Evolutionary conservation across 805 yeast genomes (phyloP), one percentile per base, ranked within the genome.

Genomic region (Vanderwaltozyma verrucispora): DNA sequence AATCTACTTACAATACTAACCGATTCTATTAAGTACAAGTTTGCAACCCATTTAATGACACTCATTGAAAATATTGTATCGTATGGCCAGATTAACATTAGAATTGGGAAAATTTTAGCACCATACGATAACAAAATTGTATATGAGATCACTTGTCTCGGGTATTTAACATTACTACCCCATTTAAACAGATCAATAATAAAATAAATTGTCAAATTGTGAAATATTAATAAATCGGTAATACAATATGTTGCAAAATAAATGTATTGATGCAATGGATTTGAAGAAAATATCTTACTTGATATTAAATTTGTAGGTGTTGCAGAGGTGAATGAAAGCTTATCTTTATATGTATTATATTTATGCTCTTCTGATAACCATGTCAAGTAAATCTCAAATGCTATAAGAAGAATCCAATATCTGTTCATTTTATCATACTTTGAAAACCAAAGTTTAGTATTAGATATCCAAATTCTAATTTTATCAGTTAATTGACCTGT

Each of bases 81-180:
- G 52, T 92, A 92, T 1, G 95, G 92, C 99, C 99, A 92, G 26
- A 92, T 89, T 24, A 92, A 66, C 88, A 89, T 89, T 25, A 92
- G 67, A 15, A 92, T 80, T 0, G 98, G 98, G 44, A 89, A 79
- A 17, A 89, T 65, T 52, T 82, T 85, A 28, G 89, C 79, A 1
- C 84, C 75, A 31, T 85, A 77, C 0, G 96, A 78, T 5, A 87
- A 69, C 32, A 88, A 54, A 1, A 87, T 68, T 0, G 95, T 80
- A 9, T 78, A 69, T 1, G 86, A 69, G 14, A 88, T 56, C 54
- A 35, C 58, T 46, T 30, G 39, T 26, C 33, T 49, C 13, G 37
- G 23, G 17, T 44, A 43, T 35, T 41, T 42, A 13, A 51, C 37
- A 28, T 48, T 39, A 2, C 48, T 47, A 1, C 51, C 49, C 68